Conservation (phyloP, 2,329 filamentous ascomycete genomes). For the Nemania serpens region DNA sequence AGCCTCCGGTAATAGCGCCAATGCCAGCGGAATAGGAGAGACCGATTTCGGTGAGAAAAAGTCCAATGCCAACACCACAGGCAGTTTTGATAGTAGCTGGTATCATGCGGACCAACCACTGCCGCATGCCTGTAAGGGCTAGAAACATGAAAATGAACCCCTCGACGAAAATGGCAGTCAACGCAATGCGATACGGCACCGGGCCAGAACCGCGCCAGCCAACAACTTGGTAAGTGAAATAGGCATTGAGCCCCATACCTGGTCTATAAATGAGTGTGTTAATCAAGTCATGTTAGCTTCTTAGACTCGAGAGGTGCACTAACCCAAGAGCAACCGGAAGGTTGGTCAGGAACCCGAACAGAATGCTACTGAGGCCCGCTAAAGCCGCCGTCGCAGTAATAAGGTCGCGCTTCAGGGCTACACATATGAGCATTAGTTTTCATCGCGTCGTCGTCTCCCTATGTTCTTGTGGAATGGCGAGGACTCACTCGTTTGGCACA, state of each 20-base stretch:
- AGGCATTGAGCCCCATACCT: slow-evolving; percentile 70
- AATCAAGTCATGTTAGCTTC: background rate
- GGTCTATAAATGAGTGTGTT: slow-evolving; percentile 50
- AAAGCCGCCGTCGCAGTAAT: slow-evolving; percentile 85
- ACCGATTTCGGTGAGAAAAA: slow-evolving; percentile 67
- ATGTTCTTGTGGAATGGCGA: background rate
- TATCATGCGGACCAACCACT: slow-evolving; percentile 72
- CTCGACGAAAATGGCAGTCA: slow-evolving; percentile 68
- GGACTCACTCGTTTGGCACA: slow-evolving; percentile 53
- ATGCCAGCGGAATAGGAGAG: slow-evolving; percentile 82
- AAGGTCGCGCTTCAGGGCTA: slow-evolving; percentile 72
- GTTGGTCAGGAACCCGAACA: slow-evolving; percentile 81
- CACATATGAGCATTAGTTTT: background rate
- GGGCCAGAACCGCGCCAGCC: slow-evolving; percentile 61
- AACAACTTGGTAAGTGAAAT: slow-evolving; percentile 70
- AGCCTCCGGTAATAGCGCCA: slow-evolving; percentile 75
- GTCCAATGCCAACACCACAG: slow-evolving; percentile 67
- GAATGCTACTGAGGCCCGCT: slow-evolving; percentile 73
- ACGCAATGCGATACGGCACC: slow-evolving; percentile 62
- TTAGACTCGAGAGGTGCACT: slow-evolving; percentile 39
- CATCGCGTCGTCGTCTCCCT: slow-evolving; percentile 9
- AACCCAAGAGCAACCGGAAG: slow-evolving; percentile 77
- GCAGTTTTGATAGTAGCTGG: slow-evolving; percentile 68
- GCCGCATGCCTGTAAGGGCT: slow-evolving; percentile 70
- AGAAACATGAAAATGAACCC: slow-evolving; percentile 68